Evolutionary conservation across 2,329 filamentous ascomycete genomes (phyloP).

Genomic region (Hymenoscyphus scutula): DNA sequence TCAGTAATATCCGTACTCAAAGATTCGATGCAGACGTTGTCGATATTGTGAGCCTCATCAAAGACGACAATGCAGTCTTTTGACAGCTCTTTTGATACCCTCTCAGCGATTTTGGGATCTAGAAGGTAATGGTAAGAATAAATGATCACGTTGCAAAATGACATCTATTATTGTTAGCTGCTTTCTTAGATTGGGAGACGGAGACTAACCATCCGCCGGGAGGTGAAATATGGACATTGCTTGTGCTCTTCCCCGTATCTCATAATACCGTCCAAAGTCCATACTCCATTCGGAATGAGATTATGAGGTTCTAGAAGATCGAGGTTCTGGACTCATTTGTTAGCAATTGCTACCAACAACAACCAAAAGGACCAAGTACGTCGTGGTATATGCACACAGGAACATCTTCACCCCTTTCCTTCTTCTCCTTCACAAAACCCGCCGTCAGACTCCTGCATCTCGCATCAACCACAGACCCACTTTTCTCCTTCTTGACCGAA

Average conservation of each 20-base stretch:
- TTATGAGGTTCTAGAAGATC: slow-evolving; percentile 94
- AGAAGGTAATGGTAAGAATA: slow-evolving; percentile 99
- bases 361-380: slow-evolving; percentile 41
- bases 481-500: slow-evolving; percentile 94
- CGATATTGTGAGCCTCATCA: slow-evolving; percentile 98
- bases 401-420: slow-evolving; percentile 89
- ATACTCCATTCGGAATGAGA: slow-evolving; percentile 89
- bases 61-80: slow-evolving; percentile 99
- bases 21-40: slow-evolving; percentile 98
- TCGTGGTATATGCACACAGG: slow-evolving; percentile 96
- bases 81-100: slow-evolving; percentile 79
- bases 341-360: slow-evolving; percentile 20
- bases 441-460: slow-evolving; percentile 92
- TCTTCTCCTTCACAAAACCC: slow-evolving; percentile 97
- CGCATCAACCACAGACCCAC: slow-evolving; percentile 90
- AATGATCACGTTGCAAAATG: slow-evolving; percentile 98
- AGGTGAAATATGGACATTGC: slow-evolving; percentile 97
- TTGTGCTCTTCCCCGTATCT: slow-evolving; percentile 93
- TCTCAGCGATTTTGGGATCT: slow-evolving; percentile 94
- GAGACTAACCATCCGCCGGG: slow-evolving; percentile 74
- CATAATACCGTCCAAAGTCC: slow-evolving; percentile 87
- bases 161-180: slow-evolving; percentile 63
- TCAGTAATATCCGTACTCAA: slow-evolving; percentile 96
- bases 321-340: slow-evolving; percentile 62
- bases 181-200: not conserved